Evolutionary conservation across 1,284 basidiomycete genomes (phyloP).

Genomic region (Meira nashicola): DNA sequence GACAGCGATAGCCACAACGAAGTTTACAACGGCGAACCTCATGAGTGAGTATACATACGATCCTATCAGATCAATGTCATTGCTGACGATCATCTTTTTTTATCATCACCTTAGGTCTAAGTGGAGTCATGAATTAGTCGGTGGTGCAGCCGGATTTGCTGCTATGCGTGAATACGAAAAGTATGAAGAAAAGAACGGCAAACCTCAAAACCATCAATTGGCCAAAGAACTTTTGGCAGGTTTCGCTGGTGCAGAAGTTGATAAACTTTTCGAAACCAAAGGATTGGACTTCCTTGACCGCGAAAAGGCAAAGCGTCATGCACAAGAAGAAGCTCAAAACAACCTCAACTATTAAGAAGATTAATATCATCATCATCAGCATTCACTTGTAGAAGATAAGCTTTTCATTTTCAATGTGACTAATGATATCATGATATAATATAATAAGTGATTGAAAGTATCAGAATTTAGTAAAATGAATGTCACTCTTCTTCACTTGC

Average conservation of each 20-base stretch:
- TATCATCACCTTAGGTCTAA: slow-evolving; percentile 29
- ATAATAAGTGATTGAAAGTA: too few species aligned
- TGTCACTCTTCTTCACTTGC: not conserved
- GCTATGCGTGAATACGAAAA: slow-evolving; percentile 61
- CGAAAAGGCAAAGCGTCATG: slow-evolving; percentile 57
- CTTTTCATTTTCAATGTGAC: too few species aligned
- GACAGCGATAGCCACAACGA: slow-evolving; percentile 10
- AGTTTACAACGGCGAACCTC: slow-evolving; percentile 12
- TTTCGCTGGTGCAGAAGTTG: slow-evolving; percentile 56
- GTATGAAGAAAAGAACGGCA: slow-evolving; percentile 54
- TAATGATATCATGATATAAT: too few species aligned
- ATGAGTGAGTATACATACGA: not conserved
- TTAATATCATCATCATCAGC: too few species aligned
- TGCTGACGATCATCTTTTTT: not conserved
- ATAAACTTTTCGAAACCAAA: slow-evolving; percentile 47
- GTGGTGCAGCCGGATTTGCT: slow-evolving; percentile 55
- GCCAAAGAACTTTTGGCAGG: slow-evolving; percentile 57
- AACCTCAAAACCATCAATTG: slow-evolving; percentile 38
- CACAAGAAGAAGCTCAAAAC: slow-evolving; percentile 36
- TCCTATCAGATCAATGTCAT: not conserved
- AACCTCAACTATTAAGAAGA: too few species aligned
- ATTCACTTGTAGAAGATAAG: too few species aligned
- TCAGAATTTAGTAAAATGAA: too few species aligned
- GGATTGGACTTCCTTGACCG: slow-evolving; percentile 40
- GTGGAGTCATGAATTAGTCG: slow-evolving; percentile 64